Base-by-base conservation (phyloP, 169 alveolate species). In the Plasmodium gonderi region DNA sequence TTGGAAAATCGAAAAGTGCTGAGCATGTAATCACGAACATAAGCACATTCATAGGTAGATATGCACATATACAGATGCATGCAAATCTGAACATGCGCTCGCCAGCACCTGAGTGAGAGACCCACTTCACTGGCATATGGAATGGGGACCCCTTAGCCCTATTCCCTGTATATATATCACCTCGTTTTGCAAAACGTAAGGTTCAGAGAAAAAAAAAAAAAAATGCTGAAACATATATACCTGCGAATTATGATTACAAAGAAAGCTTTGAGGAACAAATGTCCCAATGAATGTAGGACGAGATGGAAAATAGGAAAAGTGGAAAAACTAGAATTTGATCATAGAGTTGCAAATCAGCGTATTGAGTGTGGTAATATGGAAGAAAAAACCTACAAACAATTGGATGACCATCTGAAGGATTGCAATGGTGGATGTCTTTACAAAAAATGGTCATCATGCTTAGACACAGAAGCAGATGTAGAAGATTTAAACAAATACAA, bases 151-250 rank as follows among this genome's bases (percentile, higher is more conserved):
- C n/a, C n/a, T n/a, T n/a, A n/a, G n/a, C n/a, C n/a, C n/a, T n/a
- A n/a, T n/a, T n/a, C n/a, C n/a, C n/a, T n/a, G n/a, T n/a, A n/a
- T n/a, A n/a, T n/a, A n/a, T n/a, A n/a, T n/a, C n/a, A n/a, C n/a
- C n/a, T n/a, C n/a, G n/a, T n/a, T n/a, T n/a, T n/a, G n/a, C n/a
- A 14, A 9, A 64, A 17, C n/a, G 33, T 17, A n/a, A 14, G 20
- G 11, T 20, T 20, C 23, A 26, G 75, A 26, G 31, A n/a, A 7
- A 40, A 76, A 40, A 76, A 75, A 36, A 40, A 29, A 79, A 81
- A 23, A 40, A 81, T 81, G 91, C 40, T 81, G 49, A 81, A 81
- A 36, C 91, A 81, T 68, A 81, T 81, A 40, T 81, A 81, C 47
- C 47, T 81, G 26, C 72, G 91, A 81, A 42, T 81, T 33, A 47